A percentile compares a stretch with the other conserved stretches of the same genome.
These are phyloP conservation scores for Picochlorum sp. DNA, from an alignment of 139 green algal species.

Conservation along the genomic window DNA sequence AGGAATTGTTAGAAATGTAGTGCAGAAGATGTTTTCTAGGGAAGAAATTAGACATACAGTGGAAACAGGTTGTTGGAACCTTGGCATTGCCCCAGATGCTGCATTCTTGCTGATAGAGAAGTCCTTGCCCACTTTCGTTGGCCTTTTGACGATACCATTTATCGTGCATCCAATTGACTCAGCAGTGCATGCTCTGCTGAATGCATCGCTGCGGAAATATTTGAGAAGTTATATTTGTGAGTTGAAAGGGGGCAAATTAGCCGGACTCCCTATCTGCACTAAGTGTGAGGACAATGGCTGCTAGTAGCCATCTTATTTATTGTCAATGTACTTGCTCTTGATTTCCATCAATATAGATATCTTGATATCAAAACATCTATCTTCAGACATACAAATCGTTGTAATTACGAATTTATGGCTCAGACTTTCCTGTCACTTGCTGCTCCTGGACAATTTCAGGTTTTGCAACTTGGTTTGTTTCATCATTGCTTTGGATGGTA, in stretches of 20 bases:
- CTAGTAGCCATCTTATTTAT: no score
- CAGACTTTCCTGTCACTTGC: background rate
- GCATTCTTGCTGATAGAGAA: slow-evolving; percentile 36
- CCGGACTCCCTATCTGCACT: slow-evolving; percentile 20
- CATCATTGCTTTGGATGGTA: no score
- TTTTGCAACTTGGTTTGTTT: no score
- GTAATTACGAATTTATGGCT: background rate
- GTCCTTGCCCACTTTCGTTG: slow-evolving; percentile 36
- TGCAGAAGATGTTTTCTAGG: background rate
- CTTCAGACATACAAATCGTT: no score
- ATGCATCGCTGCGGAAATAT: slow-evolving; percentile 40
- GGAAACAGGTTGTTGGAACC: no score
- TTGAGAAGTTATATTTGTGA: slow-evolving; percentile 42
- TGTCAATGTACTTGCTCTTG: no score
- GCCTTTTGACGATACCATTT: slow-evolving; percentile 54
- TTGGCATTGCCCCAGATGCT: background rate
- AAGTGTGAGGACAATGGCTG: no score
- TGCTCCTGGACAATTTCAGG: no score
- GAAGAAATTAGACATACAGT: no score
- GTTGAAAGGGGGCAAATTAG: background rate
- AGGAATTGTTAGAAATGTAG: slow-evolving; percentile 14
- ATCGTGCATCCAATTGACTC: slow-evolving; percentile 69
- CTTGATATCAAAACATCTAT: no score
- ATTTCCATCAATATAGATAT: no score
- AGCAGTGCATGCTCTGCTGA: slow-evolving; percentile 49